phyloP scores from a whole-genome alignment of 2,329 filamentous ascomycete species.

The Ophiognomonia clavigignenti-juglandacearum region DNA sequence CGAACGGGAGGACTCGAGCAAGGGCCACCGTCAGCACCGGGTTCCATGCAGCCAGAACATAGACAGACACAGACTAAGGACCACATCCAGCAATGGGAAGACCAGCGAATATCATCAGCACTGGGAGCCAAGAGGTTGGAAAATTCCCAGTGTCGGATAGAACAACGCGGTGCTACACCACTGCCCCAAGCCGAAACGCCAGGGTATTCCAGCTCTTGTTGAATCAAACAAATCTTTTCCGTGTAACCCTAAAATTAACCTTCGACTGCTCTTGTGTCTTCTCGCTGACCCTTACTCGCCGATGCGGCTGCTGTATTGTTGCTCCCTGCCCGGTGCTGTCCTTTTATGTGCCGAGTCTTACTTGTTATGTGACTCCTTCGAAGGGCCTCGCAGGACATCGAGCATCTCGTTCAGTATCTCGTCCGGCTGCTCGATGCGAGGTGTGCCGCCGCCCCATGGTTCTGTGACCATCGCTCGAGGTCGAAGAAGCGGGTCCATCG shows the following conservation, averaged over 20 bases:
- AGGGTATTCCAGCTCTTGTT: slow-evolving; percentile 8
- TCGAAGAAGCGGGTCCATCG: neutral
- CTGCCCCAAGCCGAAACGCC: slow-evolving; percentile 2
- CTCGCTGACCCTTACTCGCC: neutral
- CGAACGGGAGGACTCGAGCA: neutral
- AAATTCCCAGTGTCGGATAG: neutral
- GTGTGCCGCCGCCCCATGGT: neutral
- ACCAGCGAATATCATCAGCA: neutral
- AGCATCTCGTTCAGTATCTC: neutral
- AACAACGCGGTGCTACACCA: neutral
- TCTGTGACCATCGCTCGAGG: neutral
- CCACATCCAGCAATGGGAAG: neutral
- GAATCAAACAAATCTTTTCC: slow-evolving; percentile 6
- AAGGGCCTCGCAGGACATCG: neutral
- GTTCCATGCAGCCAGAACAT: neutral
- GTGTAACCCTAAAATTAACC: slow-evolving; percentile 12
- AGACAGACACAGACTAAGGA: slow-evolving; percentile 1
- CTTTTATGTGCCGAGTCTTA: neutral
- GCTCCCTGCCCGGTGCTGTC: neutral
- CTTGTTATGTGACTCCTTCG: neutral
- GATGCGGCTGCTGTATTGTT: neutral
- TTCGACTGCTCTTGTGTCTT: neutral
- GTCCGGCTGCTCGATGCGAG: neutral
- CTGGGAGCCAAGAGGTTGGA: neutral
- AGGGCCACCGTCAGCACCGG: slow-evolving; percentile 6